Percentiles rank a stretch among this genome's conserved stretches.
Evolutionary conservation across 495 filamentous ascomycete genomes (phyloP).

Genomic region (Aspergillus biplanus): DNA sequence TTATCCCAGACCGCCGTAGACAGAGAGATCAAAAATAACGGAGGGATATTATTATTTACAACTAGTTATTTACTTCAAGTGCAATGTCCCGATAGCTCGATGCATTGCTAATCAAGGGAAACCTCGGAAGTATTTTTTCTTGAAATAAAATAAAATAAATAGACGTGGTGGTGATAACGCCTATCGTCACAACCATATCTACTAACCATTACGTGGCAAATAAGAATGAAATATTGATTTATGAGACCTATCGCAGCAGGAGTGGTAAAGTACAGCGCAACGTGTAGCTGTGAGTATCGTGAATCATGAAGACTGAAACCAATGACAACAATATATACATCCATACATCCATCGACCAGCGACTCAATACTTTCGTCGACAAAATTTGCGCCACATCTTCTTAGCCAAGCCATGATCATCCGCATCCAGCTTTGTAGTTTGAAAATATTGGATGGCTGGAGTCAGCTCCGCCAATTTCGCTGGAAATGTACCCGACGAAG

Average conservation of each 20-base stretch:
- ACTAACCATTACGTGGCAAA: not conserved
- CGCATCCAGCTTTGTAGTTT: slow-evolving; percentile 47
- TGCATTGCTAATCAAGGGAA: too few species aligned
- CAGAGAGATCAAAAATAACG: too few species aligned
- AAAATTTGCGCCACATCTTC: slow-evolving; percentile 58
- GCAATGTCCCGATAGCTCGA: too few species aligned
- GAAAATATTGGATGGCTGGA: slow-evolving; percentile 45
- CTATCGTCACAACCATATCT: too few species aligned
- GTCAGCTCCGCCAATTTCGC: slow-evolving; percentile 57
- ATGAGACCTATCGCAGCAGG: too few species aligned
- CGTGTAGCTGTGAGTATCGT: not conserved
- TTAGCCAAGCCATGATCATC: slow-evolving; percentile 52
- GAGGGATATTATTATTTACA: too few species aligned
- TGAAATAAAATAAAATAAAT: too few species aligned
- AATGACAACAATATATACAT: not conserved
- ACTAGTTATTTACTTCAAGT: too few species aligned
- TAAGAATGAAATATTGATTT: not conserved
- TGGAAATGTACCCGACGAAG: slow-evolving; percentile 58
- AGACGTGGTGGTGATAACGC: too few species aligned
- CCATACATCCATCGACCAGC: slow-evolving; percentile 21
- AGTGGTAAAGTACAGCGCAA: too few species aligned
- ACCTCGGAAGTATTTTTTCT: too few species aligned
- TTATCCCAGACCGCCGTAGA: too few species aligned
- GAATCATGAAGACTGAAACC: slow-evolving; percentile 8
- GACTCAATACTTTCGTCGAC: slow-evolving; percentile 37